Conservation (phyloP, 129 eudicot genomes). For the Pulicaria dysenterica region DNA sequence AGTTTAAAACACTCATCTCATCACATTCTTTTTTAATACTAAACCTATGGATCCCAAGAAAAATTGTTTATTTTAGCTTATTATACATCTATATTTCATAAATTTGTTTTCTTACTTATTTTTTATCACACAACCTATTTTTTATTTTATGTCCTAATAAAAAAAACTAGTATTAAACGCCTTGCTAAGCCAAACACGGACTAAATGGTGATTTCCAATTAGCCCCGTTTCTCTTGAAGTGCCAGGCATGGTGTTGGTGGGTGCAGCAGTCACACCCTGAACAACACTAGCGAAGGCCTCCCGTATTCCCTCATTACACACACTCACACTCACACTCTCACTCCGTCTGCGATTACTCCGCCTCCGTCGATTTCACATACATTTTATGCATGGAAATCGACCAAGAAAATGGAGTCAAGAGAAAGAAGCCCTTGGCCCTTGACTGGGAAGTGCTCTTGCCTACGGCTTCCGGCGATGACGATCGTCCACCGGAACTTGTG, state of each 20-base stretch:
- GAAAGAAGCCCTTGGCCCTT: constrained; percentile 12
- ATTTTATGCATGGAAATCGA: constrained; percentile 31
- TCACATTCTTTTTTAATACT: too few relatives aligned
- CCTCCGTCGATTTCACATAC: constrained; percentile 19
- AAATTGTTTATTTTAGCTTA: too few relatives aligned
- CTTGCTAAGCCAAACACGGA: too few relatives aligned
- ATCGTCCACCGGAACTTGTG: constrained; percentile 33
- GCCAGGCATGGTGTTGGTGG: constrained; percentile 22
- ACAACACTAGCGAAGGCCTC: neutral
- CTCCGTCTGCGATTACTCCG: neutral
- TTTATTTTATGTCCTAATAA: too few relatives aligned
- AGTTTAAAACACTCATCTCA: too few relatives aligned
- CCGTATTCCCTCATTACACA: neutral
- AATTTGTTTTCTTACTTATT: too few relatives aligned
- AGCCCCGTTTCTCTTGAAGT: neutral
- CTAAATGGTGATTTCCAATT: neutral
- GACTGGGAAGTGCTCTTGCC: constrained; percentile 35
- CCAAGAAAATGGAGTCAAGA: constrained; percentile 19
- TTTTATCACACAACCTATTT: too few relatives aligned
- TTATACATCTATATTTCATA: too few relatives aligned
- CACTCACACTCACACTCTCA: constrained; percentile 15
- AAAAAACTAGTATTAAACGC: too few relatives aligned
- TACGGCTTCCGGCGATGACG: constrained; percentile 34
- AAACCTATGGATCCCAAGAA: too few relatives aligned
- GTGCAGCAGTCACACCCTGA: constrained; percentile 15